Evolutionary conservation across 257 asterid species (phyloP).

Genomic region (Solanum ossicruentum): DNA sequence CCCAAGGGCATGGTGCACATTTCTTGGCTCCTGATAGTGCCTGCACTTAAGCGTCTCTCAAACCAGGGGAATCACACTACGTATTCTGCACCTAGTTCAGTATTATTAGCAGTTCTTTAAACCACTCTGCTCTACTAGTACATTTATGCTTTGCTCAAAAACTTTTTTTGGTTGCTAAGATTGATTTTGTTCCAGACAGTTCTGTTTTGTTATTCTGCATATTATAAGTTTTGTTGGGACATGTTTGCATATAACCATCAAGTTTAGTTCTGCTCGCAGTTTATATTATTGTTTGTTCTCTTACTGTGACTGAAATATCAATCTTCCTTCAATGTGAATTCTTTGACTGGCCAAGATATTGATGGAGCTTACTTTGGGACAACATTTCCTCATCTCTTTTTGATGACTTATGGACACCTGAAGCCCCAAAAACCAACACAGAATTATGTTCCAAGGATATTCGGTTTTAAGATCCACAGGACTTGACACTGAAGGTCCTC

Average conservation of each 20-base stretch:
- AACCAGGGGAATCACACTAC: neutral
- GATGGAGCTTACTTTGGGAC: constrained; percentile 95
- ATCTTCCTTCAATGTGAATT: constrained; percentile 5
- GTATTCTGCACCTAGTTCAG: neutral
- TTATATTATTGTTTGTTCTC: neutral
- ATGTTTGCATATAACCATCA: neutral
- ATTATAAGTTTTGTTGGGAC: neutral
- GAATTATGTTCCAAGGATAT: constrained; percentile 71
- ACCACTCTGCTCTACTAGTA: neutral
- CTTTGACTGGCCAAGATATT: constrained; percentile 59
- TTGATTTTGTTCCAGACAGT: neutral
- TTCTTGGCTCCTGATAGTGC: neutral
- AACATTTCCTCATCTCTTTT: constrained; percentile 89
- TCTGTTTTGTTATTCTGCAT: neutral
- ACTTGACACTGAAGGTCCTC: constrained; percentile 24
- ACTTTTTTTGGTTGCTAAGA: neutral
- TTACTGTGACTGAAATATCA: neutral
- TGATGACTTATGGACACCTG: constrained; percentile 93
- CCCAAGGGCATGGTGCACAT: neutral
- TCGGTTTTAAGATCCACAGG: constrained; percentile 88
- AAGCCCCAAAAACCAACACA: constrained; percentile 82
- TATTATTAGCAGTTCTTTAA: neutral
- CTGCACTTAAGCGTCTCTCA: neutral
- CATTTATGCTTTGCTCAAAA: neutral
- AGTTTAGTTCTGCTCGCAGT: neutral